Conservation (phyloP, 345 rosid genomes). For the Limnanthes douglasii region DNA sequence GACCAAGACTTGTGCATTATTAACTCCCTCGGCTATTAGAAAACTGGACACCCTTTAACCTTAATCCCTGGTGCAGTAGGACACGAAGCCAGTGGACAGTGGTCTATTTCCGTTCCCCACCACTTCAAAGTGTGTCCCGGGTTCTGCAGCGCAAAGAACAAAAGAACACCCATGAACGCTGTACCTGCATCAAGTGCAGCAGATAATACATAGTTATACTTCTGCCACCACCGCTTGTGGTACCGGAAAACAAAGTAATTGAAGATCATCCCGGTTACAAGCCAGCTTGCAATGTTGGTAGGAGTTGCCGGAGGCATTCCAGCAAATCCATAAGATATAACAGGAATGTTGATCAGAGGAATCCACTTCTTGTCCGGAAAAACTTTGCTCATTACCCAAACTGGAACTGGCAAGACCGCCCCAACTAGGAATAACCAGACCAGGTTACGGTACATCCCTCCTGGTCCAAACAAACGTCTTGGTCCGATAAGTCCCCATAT, state of each 20-base stretch:
- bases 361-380: constrained; percentile 95
- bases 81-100: constrained; percentile 83
- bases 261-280: constrained; percentile 77
- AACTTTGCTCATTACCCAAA: constrained; percentile 71
- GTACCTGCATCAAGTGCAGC: constrained; percentile 98
- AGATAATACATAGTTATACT: constrained; percentile 85
- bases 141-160: constrained; percentile 88
- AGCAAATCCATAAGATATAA: constrained; percentile 89
- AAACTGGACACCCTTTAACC: constrained; percentile 54
- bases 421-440: constrained; percentile 95
- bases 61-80: constrained; percentile 77
- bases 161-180: constrained; percentile 88
- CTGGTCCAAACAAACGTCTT: constrained; percentile 67
- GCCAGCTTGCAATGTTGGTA: constrained; percentile 97
- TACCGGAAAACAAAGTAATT: constrained; percentile 83
- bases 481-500: constrained; percentile 98
- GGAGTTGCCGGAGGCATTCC: constrained; percentile 99
- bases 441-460: constrained; percentile 83
- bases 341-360: constrained; percentile 86
- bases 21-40: no score
- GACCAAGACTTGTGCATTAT: no score
- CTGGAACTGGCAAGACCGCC: constrained; percentile 84
- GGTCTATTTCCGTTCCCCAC: constrained; percentile 91
- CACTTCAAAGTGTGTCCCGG: constrained; percentile 40
- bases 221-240: constrained; percentile 98